These are phyloP conservation scores for Colletotrichum tamarilloi DNA, from an alignment of 2,329 filamentous ascomycete genomes.

Conservation along the genomic window DNA sequence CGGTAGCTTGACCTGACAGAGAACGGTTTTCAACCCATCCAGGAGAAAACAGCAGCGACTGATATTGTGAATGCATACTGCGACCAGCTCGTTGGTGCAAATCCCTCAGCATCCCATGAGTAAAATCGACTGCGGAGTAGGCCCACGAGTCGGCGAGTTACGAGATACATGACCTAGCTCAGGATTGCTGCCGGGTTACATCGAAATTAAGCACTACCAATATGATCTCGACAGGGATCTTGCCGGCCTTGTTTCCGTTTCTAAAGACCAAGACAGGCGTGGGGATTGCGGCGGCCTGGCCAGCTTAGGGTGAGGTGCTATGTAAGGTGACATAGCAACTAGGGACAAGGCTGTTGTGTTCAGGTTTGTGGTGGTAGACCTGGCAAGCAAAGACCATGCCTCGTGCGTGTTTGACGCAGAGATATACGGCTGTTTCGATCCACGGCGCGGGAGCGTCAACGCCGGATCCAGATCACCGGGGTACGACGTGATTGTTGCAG, in stretches of 20 bases:
- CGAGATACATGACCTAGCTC: neutral
- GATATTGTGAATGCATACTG: too few relatives aligned
- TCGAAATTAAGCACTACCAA: neutral
- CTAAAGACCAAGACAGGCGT: neutral
- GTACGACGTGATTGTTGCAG: conserved; percentile 6
- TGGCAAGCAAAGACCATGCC: neutral
- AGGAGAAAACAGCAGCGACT: neutral
- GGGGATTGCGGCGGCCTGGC: too few relatives aligned
- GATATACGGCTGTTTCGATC: conserved; percentile 12
- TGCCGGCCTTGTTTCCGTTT: neutral
- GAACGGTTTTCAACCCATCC: neutral
- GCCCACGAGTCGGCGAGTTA: neutral
- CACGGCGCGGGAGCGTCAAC: neutral
- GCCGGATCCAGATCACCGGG: conserved; percentile 22
- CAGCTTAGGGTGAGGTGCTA: neutral
- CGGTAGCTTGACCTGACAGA: neutral
- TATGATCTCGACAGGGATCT: neutral
- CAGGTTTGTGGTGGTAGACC: neutral
- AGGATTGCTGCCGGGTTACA: neutral
- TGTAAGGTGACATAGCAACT: neutral
- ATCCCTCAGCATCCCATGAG: neutral
- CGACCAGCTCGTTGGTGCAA: neutral
- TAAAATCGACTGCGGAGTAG: neutral
- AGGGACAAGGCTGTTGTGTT: neutral
- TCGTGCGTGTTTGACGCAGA: conserved; percentile 17